phyloP scores from a whole-genome alignment of 176 grass and related monocot species.

The Rhynchospora breviuscula region DNA sequence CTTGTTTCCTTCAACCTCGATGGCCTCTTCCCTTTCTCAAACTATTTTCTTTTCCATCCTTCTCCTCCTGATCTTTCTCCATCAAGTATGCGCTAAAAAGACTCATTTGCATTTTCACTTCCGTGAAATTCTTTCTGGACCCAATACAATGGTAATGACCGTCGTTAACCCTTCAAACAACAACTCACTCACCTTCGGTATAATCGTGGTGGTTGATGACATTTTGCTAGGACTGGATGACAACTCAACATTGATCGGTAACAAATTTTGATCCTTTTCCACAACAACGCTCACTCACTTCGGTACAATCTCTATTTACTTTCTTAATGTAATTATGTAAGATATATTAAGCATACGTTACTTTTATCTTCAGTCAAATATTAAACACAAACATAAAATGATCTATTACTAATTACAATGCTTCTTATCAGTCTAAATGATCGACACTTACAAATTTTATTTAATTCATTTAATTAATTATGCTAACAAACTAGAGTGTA shows the following conservation, averaged over 20 bases:
- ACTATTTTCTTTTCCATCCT: not conserved
- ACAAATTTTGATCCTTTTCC: not conserved
- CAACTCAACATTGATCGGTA: not conserved
- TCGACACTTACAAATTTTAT: not conserved
- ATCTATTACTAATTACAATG: too few species aligned
- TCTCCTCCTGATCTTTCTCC: not conserved
- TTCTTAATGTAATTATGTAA: too few species aligned
- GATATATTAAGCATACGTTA: too few species aligned
- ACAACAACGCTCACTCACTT: too few species aligned
- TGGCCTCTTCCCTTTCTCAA: not conserved
- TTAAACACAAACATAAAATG: too few species aligned
- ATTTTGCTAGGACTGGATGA: not conserved
- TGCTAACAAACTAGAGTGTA: too few species aligned
- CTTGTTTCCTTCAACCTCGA: not conserved
- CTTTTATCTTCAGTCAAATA: too few species aligned
- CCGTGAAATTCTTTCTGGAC: not conserved
- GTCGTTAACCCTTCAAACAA: not conserved
- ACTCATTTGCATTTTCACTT: not conserved
- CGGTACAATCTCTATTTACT: too few species aligned
- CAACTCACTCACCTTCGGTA: not conserved
- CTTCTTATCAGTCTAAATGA: too few species aligned
- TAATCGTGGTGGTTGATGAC: not conserved
- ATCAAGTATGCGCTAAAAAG: not conserved
- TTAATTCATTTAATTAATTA: not conserved
- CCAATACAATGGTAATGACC: not conserved